Evolutionary conservation across 805 yeast genomes (phyloP).

Genomic region (Isabelozyma rhagii): DNA sequence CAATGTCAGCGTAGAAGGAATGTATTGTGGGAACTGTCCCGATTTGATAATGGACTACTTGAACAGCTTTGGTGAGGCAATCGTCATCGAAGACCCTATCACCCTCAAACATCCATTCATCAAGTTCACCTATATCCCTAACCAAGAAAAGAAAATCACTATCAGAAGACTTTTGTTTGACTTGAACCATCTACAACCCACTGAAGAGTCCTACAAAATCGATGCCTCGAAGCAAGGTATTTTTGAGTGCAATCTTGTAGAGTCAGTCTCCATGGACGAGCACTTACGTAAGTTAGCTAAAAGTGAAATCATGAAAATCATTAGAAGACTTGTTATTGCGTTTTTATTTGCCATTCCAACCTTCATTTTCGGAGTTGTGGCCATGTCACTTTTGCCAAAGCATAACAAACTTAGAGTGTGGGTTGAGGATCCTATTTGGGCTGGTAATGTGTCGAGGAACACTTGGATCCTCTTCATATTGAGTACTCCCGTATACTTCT

Average conservation of each 20-base stretch:
- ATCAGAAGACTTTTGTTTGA: conserved; percentile 54
- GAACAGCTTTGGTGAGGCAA: conserved; percentile 51
- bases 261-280: conserved; percentile 60
- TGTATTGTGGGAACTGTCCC: conserved; percentile 74
- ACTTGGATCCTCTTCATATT: conserved; percentile 65
- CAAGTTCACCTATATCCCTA: conserved; percentile 63
- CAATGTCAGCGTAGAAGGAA: conserved; percentile 56
- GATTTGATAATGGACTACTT: conserved; percentile 48
- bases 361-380: conserved; percentile 65
- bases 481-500: conserved; percentile 72
- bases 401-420: conserved; percentile 44
- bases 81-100: conserved; percentile 54
- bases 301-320: conserved; percentile 45
- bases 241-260: conserved; percentile 53
- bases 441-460: conserved; percentile 56
- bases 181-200: conserved; percentile 42
- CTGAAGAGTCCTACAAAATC: conserved; percentile 13
- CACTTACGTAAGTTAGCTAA: conserved; percentile 50
- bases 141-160: conserved; percentile 41
- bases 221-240: conserved; percentile 14
- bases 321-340: conserved; percentile 46
- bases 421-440: conserved; percentile 62
- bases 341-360: conserved; percentile 62
- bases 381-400: conserved; percentile 56
- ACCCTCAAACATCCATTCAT: conserved; percentile 55